phyloP scores from a whole-genome alignment of 805 yeast genomes.

The Candida saitoana region DNA sequence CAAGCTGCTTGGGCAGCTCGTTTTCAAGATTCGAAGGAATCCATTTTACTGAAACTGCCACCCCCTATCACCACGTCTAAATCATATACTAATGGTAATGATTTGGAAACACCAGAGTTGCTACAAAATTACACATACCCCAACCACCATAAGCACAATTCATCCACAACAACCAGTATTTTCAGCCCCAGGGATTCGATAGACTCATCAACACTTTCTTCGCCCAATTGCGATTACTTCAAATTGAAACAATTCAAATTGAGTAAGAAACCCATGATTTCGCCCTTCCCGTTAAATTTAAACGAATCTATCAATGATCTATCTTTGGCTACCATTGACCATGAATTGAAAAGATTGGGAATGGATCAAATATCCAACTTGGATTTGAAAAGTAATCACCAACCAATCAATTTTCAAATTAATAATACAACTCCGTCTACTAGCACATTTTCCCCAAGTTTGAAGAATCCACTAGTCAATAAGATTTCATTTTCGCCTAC shows the following conservation, averaged over 20 bases:
- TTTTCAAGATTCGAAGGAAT: too few species aligned
- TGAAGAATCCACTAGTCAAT: neutral
- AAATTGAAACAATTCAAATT: slow-evolving; percentile 3
- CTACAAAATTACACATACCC: neutral
- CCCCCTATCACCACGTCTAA: neutral
- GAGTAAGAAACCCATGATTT: slow-evolving; percentile 1
- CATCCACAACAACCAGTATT: neutral
- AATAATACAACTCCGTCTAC: neutral
- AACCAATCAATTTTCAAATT: neutral
- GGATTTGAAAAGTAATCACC: neutral
- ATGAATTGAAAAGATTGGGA: neutral
- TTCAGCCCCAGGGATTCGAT: neutral
- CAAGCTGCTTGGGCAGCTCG: neutral
- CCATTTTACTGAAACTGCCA: neutral
- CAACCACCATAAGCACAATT: neutral
- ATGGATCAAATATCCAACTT: neutral
- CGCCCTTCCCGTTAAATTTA: slow-evolving; percentile 4
- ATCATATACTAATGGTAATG: neutral
- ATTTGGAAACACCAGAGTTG: neutral
- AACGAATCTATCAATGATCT: neutral
- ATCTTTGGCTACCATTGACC: neutral
- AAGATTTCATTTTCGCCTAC: neutral
- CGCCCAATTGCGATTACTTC: slow-evolving; percentile 1
- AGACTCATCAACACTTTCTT: neutral
- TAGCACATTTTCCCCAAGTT: neutral